Evolutionary conservation across 2,329 filamentous ascomycete genomes (phyloP).

Genomic region (Bipolaris oryzae): DNA sequence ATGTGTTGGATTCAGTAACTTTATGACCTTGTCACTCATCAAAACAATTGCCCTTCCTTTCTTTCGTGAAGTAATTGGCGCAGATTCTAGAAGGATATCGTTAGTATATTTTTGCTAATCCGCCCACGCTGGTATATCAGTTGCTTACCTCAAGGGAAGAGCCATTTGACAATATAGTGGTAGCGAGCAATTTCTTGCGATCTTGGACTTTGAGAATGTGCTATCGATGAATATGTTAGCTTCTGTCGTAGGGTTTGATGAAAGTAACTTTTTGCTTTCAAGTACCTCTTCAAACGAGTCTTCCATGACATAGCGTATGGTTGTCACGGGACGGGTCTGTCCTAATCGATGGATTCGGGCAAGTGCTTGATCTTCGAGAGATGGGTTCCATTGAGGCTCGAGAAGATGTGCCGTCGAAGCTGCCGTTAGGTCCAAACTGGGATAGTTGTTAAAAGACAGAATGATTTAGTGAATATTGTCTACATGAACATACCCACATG

Average conservation of each 20-base stretch:
- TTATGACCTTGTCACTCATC: neutral
- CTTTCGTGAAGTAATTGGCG: neutral
- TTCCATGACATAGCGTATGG: slow-evolving; percentile 47
- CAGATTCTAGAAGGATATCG: neutral
- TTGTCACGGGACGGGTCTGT: slow-evolving; percentile 40
- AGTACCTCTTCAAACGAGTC: slow-evolving; percentile 46
- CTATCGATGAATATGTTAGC: neutral
- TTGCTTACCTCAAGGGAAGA: slow-evolving; percentile 1
- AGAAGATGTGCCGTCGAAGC: slow-evolving; percentile 58
- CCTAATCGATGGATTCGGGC: slow-evolving; percentile 37
- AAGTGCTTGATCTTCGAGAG: slow-evolving; percentile 54
- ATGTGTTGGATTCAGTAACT: neutral
- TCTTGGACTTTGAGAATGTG: slow-evolving; percentile 7
- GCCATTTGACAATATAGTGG: neutral
- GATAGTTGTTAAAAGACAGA: neutral
- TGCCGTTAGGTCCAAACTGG: slow-evolving; percentile 50
- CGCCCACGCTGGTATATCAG: neutral
- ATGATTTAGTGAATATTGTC: neutral
- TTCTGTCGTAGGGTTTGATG: neutral
- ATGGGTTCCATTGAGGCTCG: slow-evolving; percentile 59
- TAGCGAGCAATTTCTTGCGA: slow-evolving; percentile 5
- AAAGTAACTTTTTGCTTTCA: neutral
- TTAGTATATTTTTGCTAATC: neutral
- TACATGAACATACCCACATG: slow-evolving; percentile 54
- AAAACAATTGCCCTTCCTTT: neutral